Conservation (phyloP, 1,139 yeast genomes). For the Williopsis jadinii region DNA sequence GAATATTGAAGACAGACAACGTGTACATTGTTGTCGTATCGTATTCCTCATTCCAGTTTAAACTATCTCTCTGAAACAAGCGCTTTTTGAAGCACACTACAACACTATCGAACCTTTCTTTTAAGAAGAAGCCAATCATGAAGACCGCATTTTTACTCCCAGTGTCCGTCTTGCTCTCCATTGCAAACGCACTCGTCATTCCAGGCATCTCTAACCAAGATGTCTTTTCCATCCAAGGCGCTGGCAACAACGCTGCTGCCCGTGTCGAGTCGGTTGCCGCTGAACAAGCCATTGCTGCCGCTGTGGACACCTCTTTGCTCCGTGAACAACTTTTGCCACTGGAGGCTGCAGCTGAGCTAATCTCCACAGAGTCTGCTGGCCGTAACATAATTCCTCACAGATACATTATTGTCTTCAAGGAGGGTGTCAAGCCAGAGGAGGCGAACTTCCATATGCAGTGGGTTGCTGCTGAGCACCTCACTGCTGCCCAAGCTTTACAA, state of each 20-base stretch:
- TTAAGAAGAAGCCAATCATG: conserved; percentile 17
- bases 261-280: conserved; percentile 12
- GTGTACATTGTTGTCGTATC: no score
- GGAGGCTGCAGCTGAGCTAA: conserved; percentile 32
- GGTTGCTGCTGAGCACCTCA: conserved; percentile 33
- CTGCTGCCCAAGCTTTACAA: conserved; percentile 17
- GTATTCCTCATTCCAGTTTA: no score
- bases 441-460: conserved; percentile 57
- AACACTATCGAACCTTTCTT: no score
- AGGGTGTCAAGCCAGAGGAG: conserved; percentile 42
- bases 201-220: conserved; percentile 35
- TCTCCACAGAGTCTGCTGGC: conserved; percentile 32
- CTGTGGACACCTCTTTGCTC: conserved; percentile 13
- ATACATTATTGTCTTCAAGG: conserved; percentile 74
- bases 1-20: no score
- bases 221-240: conserved; percentile 14
- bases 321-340: conserved; percentile 17
- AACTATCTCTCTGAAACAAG: no score
- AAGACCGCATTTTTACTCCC: conserved; percentile 28
- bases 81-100: no score
- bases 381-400: conserved; percentile 61
- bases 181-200: conserved; percentile 57
- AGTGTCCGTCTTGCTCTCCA: conserved; percentile 45
- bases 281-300: conserved; percentile 18
- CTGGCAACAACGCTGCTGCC: conserved; percentile 4